Evolutionary conservation across 169 alveolate species (phyloP), one percentile per base, ranked within the genome.

Genomic region (Eimeria sp.): DNA sequence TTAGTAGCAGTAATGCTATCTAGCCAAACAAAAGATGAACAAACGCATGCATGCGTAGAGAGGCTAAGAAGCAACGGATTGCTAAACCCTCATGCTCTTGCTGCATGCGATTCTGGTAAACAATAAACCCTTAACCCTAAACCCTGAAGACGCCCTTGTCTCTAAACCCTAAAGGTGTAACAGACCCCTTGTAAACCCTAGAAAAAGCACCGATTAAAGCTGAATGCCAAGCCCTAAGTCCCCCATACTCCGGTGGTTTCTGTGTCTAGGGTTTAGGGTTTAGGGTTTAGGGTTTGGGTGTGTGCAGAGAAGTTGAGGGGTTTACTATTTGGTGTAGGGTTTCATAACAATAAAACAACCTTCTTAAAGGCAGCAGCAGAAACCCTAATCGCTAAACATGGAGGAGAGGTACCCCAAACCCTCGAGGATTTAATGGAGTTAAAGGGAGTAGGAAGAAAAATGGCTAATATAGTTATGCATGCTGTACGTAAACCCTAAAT

Each of bases 391-490:
- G 98, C 98, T 9, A 92, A 98, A 75, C 98, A 97, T 91, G 97
- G 98, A 40, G 99, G 99, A 16, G 98, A 97, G 80, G 99, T 99
- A 5, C 99, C 99, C 7, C 97, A 97, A 70, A 97, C 96, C 57
- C 96, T 97, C 75, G 98, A 99, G 78, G 99, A 96, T 43, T 95
- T 99, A 61, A 97, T 98, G 25, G 95, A 97, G 78, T 97, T 99
- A 20, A 99, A 99, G 40, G 99, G 99, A 22, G 98, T 99, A 61
- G 99, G 99, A 25, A 99, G 99, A 40, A 99, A 99, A 96, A 98
- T 99, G 98, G 99, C 99, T 22, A 97, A 98, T 87, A 97, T 99
- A 63, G 98, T 98, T 88, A 92, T 98, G 95, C 99, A 99, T 94
- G 96, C 97, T 89, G 99, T 99, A 92, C 96, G 98, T 25, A 54